Conservation (phyloP, 768 basidiomycete species). For the Collybiopsis luxurians region DNA sequence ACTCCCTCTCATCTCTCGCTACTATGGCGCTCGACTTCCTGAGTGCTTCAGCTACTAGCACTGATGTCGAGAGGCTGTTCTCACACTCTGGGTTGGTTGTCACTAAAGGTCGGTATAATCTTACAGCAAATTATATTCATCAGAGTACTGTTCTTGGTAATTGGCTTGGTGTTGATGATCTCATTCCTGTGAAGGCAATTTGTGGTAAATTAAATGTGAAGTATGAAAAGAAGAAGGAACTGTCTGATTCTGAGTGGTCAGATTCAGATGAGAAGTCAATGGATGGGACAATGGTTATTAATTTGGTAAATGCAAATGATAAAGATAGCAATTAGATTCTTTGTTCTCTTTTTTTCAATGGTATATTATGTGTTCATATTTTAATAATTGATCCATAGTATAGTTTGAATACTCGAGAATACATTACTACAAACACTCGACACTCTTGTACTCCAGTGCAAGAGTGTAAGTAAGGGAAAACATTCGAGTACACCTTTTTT, state of each 20-base stretch:
- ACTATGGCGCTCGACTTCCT: neutral
- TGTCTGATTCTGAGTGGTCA: neutral
- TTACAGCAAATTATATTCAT: neutral
- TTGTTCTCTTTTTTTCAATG: neutral
- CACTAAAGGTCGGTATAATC: neutral
- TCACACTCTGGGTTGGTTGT: neutral
- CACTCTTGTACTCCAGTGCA: neutral
- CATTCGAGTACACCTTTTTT: neutral
- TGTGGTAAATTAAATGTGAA: neutral
- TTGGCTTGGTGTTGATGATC: neutral
- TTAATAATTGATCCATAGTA: neutral
- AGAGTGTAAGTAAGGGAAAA: neutral
- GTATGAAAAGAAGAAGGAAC: neutral
- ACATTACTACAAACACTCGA: too few relatives aligned
- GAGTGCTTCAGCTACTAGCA: neutral
- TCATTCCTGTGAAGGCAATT: neutral
- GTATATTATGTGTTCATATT: neutral
- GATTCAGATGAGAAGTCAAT: neutral
- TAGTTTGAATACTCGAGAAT: neutral
- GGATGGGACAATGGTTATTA: neutral
- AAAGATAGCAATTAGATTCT: too few relatives aligned
- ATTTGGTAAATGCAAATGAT: neutral
- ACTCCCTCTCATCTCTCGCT: too few relatives aligned
- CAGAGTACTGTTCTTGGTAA: neutral
- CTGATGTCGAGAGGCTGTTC: constrained; percentile 1